phyloP scores from a whole-genome alignment of 169 alveolate genomes.

The Pseudocohnilembus persalinus region DNA sequence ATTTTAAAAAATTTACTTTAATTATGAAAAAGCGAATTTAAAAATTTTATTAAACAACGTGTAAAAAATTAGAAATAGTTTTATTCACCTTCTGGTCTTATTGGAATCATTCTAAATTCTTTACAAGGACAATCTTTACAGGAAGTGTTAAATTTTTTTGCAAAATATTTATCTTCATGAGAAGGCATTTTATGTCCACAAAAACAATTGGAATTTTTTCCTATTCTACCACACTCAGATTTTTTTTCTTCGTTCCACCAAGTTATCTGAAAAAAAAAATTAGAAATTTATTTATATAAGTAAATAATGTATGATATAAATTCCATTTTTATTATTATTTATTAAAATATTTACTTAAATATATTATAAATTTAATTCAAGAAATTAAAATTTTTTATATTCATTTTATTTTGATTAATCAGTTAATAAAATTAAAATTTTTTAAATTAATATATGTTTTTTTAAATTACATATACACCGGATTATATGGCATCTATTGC shows the following conservation, averaged over 20 bases:
- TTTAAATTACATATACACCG: constrained; percentile 26
- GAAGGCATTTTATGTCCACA: constrained; percentile 76
- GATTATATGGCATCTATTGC: constrained; percentile 73
- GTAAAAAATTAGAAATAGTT: too few species aligned
- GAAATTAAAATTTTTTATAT: not conserved
- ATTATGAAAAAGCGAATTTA: not conserved
- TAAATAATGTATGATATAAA: too few species aligned
- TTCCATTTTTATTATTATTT: too few species aligned
- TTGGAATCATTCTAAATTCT: constrained; percentile 69
- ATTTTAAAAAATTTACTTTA: too few species aligned
- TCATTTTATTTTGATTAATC: not conserved
- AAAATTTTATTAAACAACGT: too few species aligned
- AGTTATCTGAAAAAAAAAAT: constrained; percentile 19
- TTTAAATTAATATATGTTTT: not conserved
- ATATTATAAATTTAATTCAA: too few species aligned
- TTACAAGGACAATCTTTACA: constrained; percentile 80
- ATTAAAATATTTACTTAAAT: too few species aligned
- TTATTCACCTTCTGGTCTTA: constrained; percentile 67
- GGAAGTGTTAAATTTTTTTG: constrained; percentile 61
- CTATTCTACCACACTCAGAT: constrained; percentile 72
- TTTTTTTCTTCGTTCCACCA: constrained; percentile 34
- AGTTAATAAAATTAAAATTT: too few species aligned
- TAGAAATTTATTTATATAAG: too few species aligned
- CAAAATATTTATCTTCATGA: constrained; percentile 59
- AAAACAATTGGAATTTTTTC: constrained; percentile 72